Conservation (phyloP, 2,329 filamentous ascomycete species). For the Penicillium corylophilum region DNA sequence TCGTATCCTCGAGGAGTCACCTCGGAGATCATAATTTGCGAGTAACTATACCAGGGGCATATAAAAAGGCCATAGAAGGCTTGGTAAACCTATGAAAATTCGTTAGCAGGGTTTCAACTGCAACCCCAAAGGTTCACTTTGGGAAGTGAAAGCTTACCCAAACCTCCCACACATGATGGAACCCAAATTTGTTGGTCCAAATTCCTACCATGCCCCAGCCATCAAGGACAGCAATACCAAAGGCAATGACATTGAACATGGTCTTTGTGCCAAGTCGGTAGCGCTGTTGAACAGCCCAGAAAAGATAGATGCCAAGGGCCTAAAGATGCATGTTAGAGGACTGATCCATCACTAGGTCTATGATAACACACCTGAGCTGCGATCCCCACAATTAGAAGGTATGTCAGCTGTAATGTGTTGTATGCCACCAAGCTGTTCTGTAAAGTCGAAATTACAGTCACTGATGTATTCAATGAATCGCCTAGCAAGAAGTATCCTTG, state of each 20-base stretch:
- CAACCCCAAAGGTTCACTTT: too few species aligned
- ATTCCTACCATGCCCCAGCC: constrained; percentile 61
- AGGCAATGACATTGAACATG: constrained; percentile 66
- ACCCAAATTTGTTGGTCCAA: constrained; percentile 55
- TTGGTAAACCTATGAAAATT: constrained; percentile 38
- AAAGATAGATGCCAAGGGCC: constrained; percentile 58
- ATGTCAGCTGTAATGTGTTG: constrained; percentile 64
- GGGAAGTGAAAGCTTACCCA: constrained; percentile 35
- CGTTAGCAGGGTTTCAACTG: too few species aligned
- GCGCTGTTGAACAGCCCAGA: constrained; percentile 62
- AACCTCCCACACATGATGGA: constrained; percentile 55
- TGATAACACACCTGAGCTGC: constrained; percentile 52
- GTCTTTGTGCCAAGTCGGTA: constrained; percentile 62
- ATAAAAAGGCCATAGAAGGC: constrained; percentile 65
- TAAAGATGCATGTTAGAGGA: constrained; percentile 6
- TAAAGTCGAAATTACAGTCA: constrained; percentile 65
- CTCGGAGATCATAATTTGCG: constrained; percentile 69
- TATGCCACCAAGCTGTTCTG: constrained; percentile 66
- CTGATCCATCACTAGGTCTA: background rate
- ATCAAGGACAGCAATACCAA: constrained; percentile 60
- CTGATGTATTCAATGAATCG: constrained; percentile 69
- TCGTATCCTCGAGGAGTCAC: constrained; percentile 68
- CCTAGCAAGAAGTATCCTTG: constrained; percentile 64
- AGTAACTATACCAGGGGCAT: constrained; percentile 70
- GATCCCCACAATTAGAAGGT: constrained; percentile 66